Conservation (phyloP, 805 yeast genomes). For the Wickerhamia fluorescens region DNA sequence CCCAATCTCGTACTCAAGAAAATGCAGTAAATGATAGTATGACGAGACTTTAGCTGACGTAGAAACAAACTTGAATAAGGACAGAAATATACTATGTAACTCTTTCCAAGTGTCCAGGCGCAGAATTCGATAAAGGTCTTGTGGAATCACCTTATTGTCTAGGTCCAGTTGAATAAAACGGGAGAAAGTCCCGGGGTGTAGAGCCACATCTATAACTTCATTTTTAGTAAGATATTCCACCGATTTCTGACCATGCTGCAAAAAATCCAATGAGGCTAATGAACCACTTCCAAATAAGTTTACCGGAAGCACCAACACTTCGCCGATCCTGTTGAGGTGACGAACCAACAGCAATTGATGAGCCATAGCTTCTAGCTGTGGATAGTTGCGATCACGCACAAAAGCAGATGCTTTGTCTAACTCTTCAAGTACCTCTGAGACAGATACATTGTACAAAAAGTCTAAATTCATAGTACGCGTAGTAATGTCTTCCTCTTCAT, state of each 20-base stretch:
- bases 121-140: constrained; percentile 19
- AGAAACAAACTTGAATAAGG: constrained; percentile 13
- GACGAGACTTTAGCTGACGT: constrained; percentile 12
- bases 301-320: constrained; percentile 10
- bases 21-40: constrained; percentile 20
- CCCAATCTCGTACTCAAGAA: constrained; percentile 21
- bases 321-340: constrained; percentile 20
- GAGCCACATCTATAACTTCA: constrained; percentile 3
- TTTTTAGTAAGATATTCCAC: constrained; percentile 2
- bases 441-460: constrained; percentile 19
- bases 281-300: constrained; percentile 4
- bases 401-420: constrained; percentile 28
- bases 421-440: constrained; percentile 16
- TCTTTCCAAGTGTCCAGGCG: constrained; percentile 14
- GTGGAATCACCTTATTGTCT: constrained; percentile 32
- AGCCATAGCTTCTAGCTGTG: constrained; percentile 5
- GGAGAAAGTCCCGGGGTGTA: constrained; percentile 24
- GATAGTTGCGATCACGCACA: constrained; percentile 15
- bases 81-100: constrained; percentile 13
- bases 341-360: constrained; percentile 20
- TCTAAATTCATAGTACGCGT: constrained; percentile 52
- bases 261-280: constrained; percentile 6
- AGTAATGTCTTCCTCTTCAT: constrained; percentile 72
- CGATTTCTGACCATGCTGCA: constrained; percentile 11
- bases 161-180: constrained; percentile 29